Evolutionary conservation across 305 asterid genomes (phyloP), one percentile per base, ranked within the genome.

Genomic region (Rubia balearica): DNA sequence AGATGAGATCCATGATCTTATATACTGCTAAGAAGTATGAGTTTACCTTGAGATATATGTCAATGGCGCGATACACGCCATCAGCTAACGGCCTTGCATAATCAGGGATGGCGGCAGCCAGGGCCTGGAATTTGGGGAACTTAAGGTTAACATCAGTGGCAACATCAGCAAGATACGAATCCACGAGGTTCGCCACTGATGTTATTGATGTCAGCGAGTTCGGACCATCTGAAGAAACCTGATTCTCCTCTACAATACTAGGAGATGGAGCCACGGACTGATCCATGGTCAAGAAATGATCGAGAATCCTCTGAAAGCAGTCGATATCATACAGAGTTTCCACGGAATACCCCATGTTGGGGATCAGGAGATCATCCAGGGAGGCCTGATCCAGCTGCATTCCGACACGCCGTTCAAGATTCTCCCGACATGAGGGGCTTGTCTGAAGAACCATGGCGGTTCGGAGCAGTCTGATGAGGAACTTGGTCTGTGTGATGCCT

Each of bases 241-340:
- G 90, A 12, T 65, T 75, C 73, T 89, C 96, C 67, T 91, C 96
- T 27, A 82, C 80, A 6, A 88, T 85, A 74, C 85, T 79, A 0
- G 96, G 97, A 19, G 96, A 84, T 6, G 76, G 76, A 40, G 88
- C 90, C 5, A 77, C 74, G 0, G 92, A 85, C 75, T 84, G 91
- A 2, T 91, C 97, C 36, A 77, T 61, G 27, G 89, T 71, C 79
- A 91, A 68, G 73, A 93, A 93, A 80, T 91, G 92, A 17, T 93
- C 97, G 12, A 93, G 84, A 78, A 93, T 93, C 84, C 97, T 87
- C 78, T 93, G 97, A 48, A 91, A 89, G 61, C 97, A 93, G 64
- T 93, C 97, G 0, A 88, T 81, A 59, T 89, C 98, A 46, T 91
- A 93, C 27, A 88, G 59, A 0, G 96, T 88, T 48, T 94, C 99